Percentiles rank a stretch among this genome's conserved stretches.
Evolutionary conservation across 495 filamentous ascomycete genomes (phyloP).

Genomic region (Penicillium parvum): DNA sequence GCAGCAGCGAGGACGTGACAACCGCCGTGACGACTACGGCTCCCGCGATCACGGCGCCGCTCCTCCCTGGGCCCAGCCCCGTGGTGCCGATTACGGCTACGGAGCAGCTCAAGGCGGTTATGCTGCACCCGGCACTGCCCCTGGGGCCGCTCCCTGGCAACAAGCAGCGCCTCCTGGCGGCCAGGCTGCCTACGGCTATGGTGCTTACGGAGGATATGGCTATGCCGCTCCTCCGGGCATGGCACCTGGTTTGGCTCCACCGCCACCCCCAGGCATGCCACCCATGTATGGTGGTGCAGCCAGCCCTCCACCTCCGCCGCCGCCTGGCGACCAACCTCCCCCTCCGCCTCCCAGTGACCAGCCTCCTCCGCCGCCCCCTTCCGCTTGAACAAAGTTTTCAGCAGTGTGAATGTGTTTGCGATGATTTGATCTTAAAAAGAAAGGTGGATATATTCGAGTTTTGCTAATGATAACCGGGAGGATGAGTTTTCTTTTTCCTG

Average conservation of each 20-base stretch:
- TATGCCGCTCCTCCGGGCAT: constrained; percentile 49
- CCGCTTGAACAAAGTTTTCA: constrained; percentile 24
- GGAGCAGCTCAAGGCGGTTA: constrained; percentile 31
- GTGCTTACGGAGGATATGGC: constrained; percentile 52
- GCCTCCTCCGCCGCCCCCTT: constrained; percentile 67
- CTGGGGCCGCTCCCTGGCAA: constrained; percentile 55
- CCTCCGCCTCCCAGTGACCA: constrained; percentile 64
- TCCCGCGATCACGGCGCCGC: constrained; percentile 41
- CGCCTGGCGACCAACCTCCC: constrained; percentile 60
- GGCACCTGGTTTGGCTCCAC: constrained; percentile 58
- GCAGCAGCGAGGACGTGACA: constrained; percentile 57
- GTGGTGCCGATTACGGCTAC: constrained; percentile 51
- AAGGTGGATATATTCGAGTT: too few species aligned
- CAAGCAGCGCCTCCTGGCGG: constrained; percentile 53
- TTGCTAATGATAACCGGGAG: too few species aligned
- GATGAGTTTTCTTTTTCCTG: not conserved
- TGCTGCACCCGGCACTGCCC: constrained; percentile 26
- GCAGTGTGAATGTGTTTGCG: not conserved
- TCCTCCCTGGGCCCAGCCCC: constrained; percentile 52
- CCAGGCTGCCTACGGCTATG: constrained; percentile 47
- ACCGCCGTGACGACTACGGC: constrained; percentile 51
- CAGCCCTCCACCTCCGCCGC: constrained; percentile 49
- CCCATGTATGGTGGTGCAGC: constrained; percentile 53
- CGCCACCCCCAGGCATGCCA: constrained; percentile 66
- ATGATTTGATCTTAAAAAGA: not conserved